A percentile compares a stretch with the other conserved stretches of the same genome.
phyloP scores from a whole-genome alignment of 176 grass and related monocot genomes.

The Puccinellia tenuiflora region DNA sequence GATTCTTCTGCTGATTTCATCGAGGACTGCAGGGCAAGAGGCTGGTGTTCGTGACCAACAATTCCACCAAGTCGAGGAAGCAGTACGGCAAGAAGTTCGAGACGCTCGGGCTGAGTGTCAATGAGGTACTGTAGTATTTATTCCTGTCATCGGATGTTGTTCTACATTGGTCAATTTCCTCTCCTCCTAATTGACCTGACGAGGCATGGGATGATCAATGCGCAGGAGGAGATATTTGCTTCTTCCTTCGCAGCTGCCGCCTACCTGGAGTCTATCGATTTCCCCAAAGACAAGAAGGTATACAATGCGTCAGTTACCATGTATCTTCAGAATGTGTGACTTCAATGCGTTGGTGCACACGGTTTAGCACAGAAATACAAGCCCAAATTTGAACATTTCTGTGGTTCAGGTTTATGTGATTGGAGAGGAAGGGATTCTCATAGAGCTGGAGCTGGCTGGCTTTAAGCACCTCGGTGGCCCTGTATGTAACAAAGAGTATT shows the following conservation, averaged over 20 bases:
- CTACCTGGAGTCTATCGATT: constrained; percentile 89
- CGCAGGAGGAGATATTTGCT: constrained; percentile 96
- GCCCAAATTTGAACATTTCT: background rate
- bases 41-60: constrained; percentile 97
- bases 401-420: constrained; percentile 81
- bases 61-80: constrained; percentile 94
- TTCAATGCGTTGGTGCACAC: background rate
- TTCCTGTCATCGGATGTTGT: background rate
- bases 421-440: constrained; percentile 91
- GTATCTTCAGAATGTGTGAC: background rate
- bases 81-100: constrained; percentile 97
- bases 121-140: constrained; percentile 43
- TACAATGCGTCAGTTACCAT: background rate
- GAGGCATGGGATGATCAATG: background rate
- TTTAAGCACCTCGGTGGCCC: constrained; percentile 86
- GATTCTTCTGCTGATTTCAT: background rate
- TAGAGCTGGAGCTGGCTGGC: constrained; percentile 86
- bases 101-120: constrained; percentile 62
- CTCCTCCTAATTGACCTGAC: background rate
- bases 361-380: background rate
- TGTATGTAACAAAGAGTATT: constrained; percentile 30
- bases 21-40: constrained; percentile 59
- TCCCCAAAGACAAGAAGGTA: constrained; percentile 92
- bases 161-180: background rate
- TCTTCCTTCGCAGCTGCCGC: constrained; percentile 93